A percentile compares a stretch with the other conserved stretches of the same genome.
phyloP scores from a whole-genome alignment of 345 rosid species.

The Rhodamnia argentea region DNA sequence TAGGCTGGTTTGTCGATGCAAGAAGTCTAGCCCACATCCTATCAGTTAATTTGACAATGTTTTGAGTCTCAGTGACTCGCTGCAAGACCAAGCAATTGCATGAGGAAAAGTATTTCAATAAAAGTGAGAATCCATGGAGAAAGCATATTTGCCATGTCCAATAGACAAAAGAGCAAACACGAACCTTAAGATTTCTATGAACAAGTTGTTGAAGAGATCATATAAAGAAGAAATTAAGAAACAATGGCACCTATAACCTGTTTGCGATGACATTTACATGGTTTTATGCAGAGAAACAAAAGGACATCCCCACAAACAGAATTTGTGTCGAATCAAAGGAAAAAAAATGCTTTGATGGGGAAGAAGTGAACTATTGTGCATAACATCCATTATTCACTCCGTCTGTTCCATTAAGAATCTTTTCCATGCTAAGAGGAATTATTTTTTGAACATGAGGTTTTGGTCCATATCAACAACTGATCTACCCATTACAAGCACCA shows the following conservation, averaged over 20 bases:
- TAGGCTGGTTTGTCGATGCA: constrained; percentile 91
- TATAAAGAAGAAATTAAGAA: neutral
- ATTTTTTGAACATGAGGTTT: neutral
- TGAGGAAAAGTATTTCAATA: neutral
- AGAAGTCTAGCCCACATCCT: constrained; percentile 99
- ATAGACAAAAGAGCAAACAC: neutral
- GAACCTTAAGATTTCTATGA: neutral
- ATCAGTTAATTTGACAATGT: constrained; percentile 75
- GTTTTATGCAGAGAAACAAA: neutral
- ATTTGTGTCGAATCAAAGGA: neutral
- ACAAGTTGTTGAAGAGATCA: neutral
- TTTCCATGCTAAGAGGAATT: neutral
- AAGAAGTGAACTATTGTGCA: neutral
- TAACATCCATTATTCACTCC: neutral
- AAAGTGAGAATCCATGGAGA: neutral
- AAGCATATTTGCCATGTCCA: neutral
- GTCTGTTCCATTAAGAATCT: neutral
- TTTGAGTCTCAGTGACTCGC: constrained; percentile 67
- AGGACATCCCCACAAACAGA: neutral
- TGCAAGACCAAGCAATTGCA: constrained; percentile 18
- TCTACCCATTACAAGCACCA: neutral
- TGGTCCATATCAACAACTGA: neutral
- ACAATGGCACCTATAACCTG: neutral
- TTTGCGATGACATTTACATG: neutral
- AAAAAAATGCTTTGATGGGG: neutral